These are phyloP conservation scores for Beauveria sp. DNA, from an alignment of 2,329 filamentous ascomycete genomes.

Conservation along the genomic window DNA sequence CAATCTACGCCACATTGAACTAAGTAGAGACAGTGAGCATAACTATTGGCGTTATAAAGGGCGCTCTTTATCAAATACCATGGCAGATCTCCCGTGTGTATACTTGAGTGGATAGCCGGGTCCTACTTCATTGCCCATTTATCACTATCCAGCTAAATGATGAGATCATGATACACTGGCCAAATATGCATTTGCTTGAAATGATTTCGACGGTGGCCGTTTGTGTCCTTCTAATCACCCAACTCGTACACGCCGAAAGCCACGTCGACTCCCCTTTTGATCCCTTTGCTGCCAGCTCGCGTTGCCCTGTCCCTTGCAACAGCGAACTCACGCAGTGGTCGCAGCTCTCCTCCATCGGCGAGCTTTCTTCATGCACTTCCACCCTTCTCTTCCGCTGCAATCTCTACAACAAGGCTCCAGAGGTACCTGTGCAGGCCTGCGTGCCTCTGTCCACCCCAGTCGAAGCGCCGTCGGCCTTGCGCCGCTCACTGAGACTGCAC, in stretches of 20 bases:
- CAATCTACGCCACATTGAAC: too few relatives aligned
- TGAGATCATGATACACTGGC: too few relatives aligned
- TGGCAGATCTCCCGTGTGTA: too few relatives aligned
- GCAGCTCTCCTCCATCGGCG: background rate
- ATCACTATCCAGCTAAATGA: too few relatives aligned
- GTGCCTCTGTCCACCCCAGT: background rate
- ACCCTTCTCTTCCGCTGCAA: background rate
- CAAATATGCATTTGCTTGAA: too few relatives aligned
- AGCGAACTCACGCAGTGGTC: background rate
- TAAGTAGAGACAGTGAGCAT: too few relatives aligned
- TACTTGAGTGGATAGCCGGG: too few relatives aligned
- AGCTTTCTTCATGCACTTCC: background rate
- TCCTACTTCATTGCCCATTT: too few relatives aligned
- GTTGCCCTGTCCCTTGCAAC: background rate
- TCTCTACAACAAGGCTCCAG: background rate
- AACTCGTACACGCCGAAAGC: background rate
- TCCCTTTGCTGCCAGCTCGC: background rate
- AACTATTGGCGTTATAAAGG: too few relatives aligned
- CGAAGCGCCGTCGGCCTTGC: background rate
- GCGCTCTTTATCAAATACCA: too few relatives aligned
- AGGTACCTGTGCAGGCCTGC: background rate
- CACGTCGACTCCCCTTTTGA: background rate
- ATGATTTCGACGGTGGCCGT: background rate
- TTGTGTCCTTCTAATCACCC: background rate
- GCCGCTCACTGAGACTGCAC: background rate